A percentile compares a stretch with the other conserved stretches of the same genome.
Evolutionary conservation across 371 early-diverging fungal genomes (phyloP).

Genomic region (Mortierella sp.): DNA sequence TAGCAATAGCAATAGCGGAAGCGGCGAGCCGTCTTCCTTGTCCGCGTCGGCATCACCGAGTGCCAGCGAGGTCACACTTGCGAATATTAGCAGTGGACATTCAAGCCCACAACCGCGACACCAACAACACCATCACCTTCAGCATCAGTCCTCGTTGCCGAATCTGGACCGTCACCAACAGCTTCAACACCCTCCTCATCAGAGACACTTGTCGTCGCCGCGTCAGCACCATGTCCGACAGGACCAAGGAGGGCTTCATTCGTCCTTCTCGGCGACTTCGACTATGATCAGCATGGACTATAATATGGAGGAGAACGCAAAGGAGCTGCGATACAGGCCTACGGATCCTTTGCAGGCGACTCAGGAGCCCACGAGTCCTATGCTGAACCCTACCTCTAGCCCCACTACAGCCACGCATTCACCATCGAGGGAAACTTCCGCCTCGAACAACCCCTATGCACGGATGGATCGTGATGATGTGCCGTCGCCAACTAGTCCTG

Average conservation of each 20-base stretch:
- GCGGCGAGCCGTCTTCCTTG: background rate
- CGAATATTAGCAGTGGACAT: background rate
- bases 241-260: conserved; percentile 19
- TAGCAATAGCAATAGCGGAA: background rate
- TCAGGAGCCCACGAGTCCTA: conserved; percentile 9
- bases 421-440: background rate
- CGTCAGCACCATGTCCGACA: background rate
- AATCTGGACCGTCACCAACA: background rate
- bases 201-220: conserved; percentile 1
- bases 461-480: background rate
- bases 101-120: conserved; percentile 3
- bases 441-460: conserved; percentile 18
- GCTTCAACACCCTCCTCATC: background rate
- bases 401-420: background rate
- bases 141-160: background rate
- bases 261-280: conserved; percentile 49
- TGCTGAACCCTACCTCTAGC: background rate
- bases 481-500: background rate
- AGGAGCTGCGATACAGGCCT: conserved; percentile 42
- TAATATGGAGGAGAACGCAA: conserved; percentile 29
- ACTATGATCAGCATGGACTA: conserved; percentile 50
- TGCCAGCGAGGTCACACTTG: conserved; percentile 12
- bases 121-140: background rate
- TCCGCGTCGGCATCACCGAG: background rate
- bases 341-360: background rate